Evolutionary conservation across 2,329 filamentous ascomycete genomes (phyloP), one percentile per base, ranked within the genome.

Genomic region (Trichophyton verrucosum): DNA sequence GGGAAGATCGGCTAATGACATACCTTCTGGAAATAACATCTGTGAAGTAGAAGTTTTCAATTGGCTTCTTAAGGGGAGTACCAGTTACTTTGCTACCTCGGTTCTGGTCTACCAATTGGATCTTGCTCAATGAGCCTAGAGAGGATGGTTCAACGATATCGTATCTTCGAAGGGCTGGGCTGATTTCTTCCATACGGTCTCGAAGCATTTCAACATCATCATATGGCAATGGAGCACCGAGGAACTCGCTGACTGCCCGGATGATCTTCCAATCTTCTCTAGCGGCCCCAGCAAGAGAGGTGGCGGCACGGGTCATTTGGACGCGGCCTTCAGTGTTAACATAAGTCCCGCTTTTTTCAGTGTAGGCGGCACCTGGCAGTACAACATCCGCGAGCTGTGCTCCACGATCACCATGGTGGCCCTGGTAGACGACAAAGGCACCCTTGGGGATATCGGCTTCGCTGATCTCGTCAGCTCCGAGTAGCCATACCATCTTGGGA

Each of bases 231-330:
- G 91, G 87, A 30, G 81, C 85, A 63, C 88, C 89, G 15, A 99
- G 81, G 78, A 95, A 96, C 77, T 97, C 94, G 71, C 88, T 94
- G 61, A 83, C 85, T 17, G 94, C 94, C 65, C 94, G 89, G 68
- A 99, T 86, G 70, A 99, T 97, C 84, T 97, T 99, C 94, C 94
- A 99, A 78, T 99, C 94, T 65, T 94, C 92, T 71, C 94, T 85
- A 61, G 92, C 85, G 59, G 91, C 94, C 63, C 94, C 94, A 24
- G 91, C 89, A 66, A 96, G 81, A 53, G 88, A 88, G 42, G 91
- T 95, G 33, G 94, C 94, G 56, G 89, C 87, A 66, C 94, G 88
- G 60, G 89, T 94, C 80, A 96, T 87, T 78, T 99, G 94, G 22
- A 94, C 90, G 68, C 94, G 89, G 61, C 94, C 94, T 76, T 99